Base-by-base conservation (phyloP, 2,329 filamentous ascomycete genomes). In the Bisporella sp. region DNA sequence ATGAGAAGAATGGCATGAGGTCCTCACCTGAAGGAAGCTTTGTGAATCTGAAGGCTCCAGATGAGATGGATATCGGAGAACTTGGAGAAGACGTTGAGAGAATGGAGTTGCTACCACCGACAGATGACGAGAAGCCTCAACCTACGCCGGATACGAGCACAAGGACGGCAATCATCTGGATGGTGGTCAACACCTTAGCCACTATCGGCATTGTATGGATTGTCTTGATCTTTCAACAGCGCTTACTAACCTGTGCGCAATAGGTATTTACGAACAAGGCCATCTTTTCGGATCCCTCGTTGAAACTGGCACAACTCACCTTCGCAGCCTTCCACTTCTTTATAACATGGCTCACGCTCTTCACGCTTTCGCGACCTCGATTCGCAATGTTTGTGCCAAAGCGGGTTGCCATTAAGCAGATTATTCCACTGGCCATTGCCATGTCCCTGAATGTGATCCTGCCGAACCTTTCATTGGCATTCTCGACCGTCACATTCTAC, bases 371-470 rank as follows among this genome's bases (percentile, higher is more conserved):
- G 28, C 73, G 76, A 1, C 77, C 76, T n/a, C 65, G 63, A 31
- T 74, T 85, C 56, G 72, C 69, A 53, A 75, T 82, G 63, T 87
- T 87, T 63, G 66, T 68, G 12, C 77, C 81, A 1, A 76, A 78
- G 40, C 73, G 75, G 46, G 75, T 77, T 39, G 68, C 75, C 32
- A 67, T 82, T 45, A 68, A 70, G 51, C 73, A 79, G 35, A 77
- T 87, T 49, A 68, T 85, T 13, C 84, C 83, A 3, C 71, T 87
- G n/a, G 79, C 81, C 3, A 61, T 82, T 31, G 77, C 81, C 60
- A 86, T 87, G 82, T 76, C 79, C 47, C 71, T 83, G 52, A 86
- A 86, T 65, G 81, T 87, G 62, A 81, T 87, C 55, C 71, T 87
- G 7, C 82, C 81, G 7, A 87, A 87, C 60, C 68, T 85, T 5